These are phyloP conservation scores for Kluyveromyces nonfermentans DNA, from an alignment of 805 yeast genomes.

Conservation along the genomic window DNA sequence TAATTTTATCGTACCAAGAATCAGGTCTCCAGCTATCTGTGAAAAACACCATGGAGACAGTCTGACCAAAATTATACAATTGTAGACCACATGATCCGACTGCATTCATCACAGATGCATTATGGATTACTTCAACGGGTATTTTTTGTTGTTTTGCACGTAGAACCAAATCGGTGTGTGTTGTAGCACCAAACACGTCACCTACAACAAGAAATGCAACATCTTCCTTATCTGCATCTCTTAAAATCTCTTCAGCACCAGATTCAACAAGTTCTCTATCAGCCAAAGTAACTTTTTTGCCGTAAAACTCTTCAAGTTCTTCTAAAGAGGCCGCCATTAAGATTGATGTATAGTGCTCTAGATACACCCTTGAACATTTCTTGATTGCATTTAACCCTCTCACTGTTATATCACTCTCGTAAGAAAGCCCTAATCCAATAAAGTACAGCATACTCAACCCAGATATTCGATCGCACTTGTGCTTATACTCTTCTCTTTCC, in stretches of 20 bases:
- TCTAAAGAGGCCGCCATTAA: constrained; percentile 82
- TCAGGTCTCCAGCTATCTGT: constrained; percentile 96
- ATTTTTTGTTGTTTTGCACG: constrained; percentile 83
- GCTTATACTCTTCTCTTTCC: neutral
- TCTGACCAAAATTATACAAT: constrained; percentile 90
- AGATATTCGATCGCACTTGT: neutral
- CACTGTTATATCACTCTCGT: constrained; percentile 85
- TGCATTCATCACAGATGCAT: constrained; percentile 97
- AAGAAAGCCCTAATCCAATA: constrained; percentile 85
- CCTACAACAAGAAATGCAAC: constrained; percentile 95
- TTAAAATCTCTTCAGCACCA: constrained; percentile 76
- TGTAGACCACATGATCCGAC: constrained; percentile 98
- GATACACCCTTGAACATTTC: constrained; percentile 79
- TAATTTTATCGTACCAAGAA: constrained; percentile 78
- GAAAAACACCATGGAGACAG: constrained; percentile 93
- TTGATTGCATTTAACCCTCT: constrained; percentile 83
- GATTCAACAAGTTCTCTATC: constrained; percentile 92
- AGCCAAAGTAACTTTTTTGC: constrained; percentile 75
- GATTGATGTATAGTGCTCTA: constrained; percentile 93
- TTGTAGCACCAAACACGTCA: constrained; percentile 96
- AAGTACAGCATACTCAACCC: constrained; percentile 76
- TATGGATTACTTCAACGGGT: constrained; percentile 74
- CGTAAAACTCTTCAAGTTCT: constrained; percentile 74
- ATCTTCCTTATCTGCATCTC: constrained; percentile 68
- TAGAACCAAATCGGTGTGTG: constrained; percentile 88